Conservation (phyloP, 345 rosid species). For the Atalantia buxifolia region DNA sequence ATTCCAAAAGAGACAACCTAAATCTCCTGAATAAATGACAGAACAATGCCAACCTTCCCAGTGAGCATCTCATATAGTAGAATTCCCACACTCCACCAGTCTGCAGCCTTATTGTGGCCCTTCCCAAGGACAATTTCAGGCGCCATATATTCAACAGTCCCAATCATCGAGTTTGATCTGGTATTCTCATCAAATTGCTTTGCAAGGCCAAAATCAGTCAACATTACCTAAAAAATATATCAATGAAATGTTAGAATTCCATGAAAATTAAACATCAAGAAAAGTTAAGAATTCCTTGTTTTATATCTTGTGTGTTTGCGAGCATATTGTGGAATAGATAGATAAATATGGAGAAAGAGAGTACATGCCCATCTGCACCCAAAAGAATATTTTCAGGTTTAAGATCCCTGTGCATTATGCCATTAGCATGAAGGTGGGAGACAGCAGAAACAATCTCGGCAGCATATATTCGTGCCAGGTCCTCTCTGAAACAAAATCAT, state of each 20-base stretch:
- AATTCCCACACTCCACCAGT: slow-evolving; percentile 98
- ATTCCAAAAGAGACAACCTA: background rate
- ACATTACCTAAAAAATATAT: slow-evolving; percentile 45
- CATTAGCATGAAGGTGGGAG: slow-evolving; percentile 87
- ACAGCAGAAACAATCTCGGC: slow-evolving; percentile 94
- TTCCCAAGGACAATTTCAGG: slow-evolving; percentile 88
- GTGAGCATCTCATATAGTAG: slow-evolving; percentile 92
- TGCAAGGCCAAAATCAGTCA: slow-evolving; percentile 93
- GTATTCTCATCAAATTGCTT: slow-evolving; percentile 78
- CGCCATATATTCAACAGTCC: slow-evolving; percentile 94
- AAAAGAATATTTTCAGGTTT: slow-evolving; percentile 92
- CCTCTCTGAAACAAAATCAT: slow-evolving; percentile 56
- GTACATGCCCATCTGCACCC: slow-evolving; percentile 88
- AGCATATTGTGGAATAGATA: background rate
- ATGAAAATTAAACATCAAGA: background rate
- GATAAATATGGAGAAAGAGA: slow-evolving; percentile 16
- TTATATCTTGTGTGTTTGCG: background rate
- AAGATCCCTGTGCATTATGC: slow-evolving; percentile 97
- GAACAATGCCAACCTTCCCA: slow-evolving; percentile 52
- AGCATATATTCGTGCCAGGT: slow-evolving; percentile 81
- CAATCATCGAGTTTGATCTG: slow-evolving; percentile 90
- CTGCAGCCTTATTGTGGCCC: slow-evolving; percentile 94
- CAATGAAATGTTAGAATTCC: slow-evolving; percentile 7
- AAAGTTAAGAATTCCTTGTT: background rate
- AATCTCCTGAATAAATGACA: background rate